Evolutionary conservation across 2,329 filamentous ascomycete genomes (phyloP), one percentile per base, ranked within the genome.

Genomic region (Arachnomyces sp.): DNA sequence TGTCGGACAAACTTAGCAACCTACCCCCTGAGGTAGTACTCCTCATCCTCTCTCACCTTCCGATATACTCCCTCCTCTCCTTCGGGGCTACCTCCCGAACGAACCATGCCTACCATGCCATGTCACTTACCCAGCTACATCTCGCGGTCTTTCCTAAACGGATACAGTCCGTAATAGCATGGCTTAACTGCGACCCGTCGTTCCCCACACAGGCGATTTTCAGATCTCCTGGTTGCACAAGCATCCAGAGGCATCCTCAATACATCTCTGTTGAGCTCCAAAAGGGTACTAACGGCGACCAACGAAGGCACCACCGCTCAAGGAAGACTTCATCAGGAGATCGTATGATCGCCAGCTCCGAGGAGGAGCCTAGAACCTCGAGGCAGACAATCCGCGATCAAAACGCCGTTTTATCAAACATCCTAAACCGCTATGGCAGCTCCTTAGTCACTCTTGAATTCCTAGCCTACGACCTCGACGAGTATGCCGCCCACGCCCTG

Each of bases 131-230:
- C 28, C 45, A 49, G 13, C 50, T 63, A 7, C 55, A 59, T 28
- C 34, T 63, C 12, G 58, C 54, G 4, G 48, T 61, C 6, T 57
- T 63, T 15, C 56, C 57, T 30, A 58, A 54, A 32, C 51, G 53
- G 12, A 38, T 59, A 7, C 56, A 63, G 39, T 54, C 57, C 3
- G 43, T 52, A 8, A 51, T 63, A 13, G 54, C 60, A 14, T 53
- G 57, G 13, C 47, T 59, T 29, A 53, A 55, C 29, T 52, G 52
- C 9, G 46, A 47, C 18, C 50, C 20, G 9, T 25, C 14, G 6
- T 31, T 15, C 9, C 38, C 42, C 9, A 38, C 40, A 29, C 43
- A 44, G 18, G n/a, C 17, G 39, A 43, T 37, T 31, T 52, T 11
- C 39, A 36, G 5, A 43, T 43, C 4, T 38, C 50, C 25, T 47